These are phyloP conservation scores for Fibroporia radiculosa DNA, from an alignment of 768 basidiomycete genomes.

Conservation along the genomic window DNA sequence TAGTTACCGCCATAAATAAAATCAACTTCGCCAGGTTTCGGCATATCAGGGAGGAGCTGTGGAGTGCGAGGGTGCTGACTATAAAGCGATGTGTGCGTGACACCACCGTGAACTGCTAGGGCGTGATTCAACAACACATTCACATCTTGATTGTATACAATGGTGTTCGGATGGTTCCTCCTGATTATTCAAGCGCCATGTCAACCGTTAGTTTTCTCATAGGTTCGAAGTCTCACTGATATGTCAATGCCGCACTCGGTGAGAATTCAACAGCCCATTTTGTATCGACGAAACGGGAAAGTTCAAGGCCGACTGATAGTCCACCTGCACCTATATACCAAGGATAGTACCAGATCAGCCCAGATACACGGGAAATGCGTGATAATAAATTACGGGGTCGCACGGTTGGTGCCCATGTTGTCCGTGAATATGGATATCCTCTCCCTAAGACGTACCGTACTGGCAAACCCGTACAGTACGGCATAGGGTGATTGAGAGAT, in stretches of 20 bases:
- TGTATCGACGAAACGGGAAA: slow-evolving; percentile 55
- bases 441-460: no score
- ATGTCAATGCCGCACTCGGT: slow-evolving; percentile 56
- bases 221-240: slow-evolving; percentile 34
- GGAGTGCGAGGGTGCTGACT: slow-evolving; percentile 28
- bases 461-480: no score
- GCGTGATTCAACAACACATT: slow-evolving; percentile 54
- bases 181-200: slow-evolving; percentile 34
- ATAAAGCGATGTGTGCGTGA: slow-evolving; percentile 29
- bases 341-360: no score
- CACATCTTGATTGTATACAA: slow-evolving; percentile 59
- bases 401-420: no score
- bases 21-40: slow-evolving; percentile 51
- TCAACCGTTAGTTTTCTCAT: neutral
- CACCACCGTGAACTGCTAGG: slow-evolving; percentile 37
- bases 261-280: slow-evolving; percentile 64
- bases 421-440: no score
- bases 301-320: slow-evolving; percentile 56
- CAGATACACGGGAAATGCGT: no score
- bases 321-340: slow-evolving; percentile 65
- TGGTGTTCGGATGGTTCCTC: slow-evolving; percentile 49
- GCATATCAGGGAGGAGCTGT: slow-evolving; percentile 37
- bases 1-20: slow-evolving; percentile 66
- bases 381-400: no score
- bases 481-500: neutral